phyloP scores from a whole-genome alignment of 148 eudicot species.

The Rhododendron simsii region DNA sequence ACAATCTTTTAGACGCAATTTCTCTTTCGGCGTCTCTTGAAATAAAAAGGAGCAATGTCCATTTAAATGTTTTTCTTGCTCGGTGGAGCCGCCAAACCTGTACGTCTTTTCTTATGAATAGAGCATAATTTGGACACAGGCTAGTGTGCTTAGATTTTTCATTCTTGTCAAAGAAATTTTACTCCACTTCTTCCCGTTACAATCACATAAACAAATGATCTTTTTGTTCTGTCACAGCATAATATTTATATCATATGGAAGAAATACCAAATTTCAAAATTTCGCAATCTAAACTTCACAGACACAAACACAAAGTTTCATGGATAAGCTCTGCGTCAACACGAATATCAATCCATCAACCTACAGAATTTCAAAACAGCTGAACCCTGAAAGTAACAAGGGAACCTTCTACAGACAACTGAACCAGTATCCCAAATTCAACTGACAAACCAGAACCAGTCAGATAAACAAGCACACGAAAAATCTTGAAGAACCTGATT shows the following conservation, averaged over 20 bases:
- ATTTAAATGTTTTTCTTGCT: too few species aligned
- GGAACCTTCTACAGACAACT: neutral
- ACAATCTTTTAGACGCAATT: too few species aligned
- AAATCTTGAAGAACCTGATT: too few species aligned
- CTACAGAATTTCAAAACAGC: too few species aligned
- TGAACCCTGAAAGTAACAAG: neutral
- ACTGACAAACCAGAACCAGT: neutral
- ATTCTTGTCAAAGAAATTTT: neutral
- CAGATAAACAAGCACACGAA: neutral
- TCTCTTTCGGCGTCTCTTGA: too few species aligned
- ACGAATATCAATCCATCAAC: neutral
- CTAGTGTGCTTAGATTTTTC: neutral
- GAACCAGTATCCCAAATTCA: neutral
- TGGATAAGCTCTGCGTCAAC: neutral
- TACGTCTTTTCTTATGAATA: neutral
- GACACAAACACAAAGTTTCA: neutral
- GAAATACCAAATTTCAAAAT: neutral
- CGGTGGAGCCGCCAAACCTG: too few species aligned
- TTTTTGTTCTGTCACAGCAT: neutral
- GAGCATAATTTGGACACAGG: neutral
- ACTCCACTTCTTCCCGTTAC: neutral
- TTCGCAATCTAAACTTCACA: neutral
- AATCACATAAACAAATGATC: neutral
- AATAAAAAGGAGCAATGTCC: too few species aligned
- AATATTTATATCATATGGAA: neutral